Evolutionary conservation across 2,329 filamentous ascomycete species (phyloP), one percentile per base, ranked within the genome.

Genomic region (Exophiala alcalophila): DNA sequence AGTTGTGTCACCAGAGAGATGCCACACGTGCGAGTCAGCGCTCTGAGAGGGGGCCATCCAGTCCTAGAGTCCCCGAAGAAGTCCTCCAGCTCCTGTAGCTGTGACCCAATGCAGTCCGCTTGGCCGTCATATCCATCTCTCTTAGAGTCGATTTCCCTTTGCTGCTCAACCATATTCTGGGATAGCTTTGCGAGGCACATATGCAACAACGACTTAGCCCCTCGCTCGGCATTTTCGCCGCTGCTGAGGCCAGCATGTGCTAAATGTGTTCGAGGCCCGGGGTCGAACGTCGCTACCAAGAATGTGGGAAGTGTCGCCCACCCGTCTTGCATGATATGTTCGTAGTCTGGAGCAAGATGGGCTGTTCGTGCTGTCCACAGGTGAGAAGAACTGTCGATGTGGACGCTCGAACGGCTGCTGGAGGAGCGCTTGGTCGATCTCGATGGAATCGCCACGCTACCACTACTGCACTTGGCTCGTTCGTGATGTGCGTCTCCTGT

Each of bases 321-420:
- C n/a, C 28, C 34, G 26, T 50, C n/a, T 14, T 16, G 16, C 11
- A 38, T 21, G 19, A 47, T 44, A 10, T 15, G 12, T 12, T 33
- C 26, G 19, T 40, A 42, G 9, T 65, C 59, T 2, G 62, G 61
- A 5, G 28, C 24, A 10, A 47, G 35, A 32, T 34, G 34, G 8
- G 30, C 11, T 3, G 21, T 44, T 6, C 27, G 16, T 8, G 29
- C 5, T 1, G 39, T 35, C 38, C 37, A 46, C 6, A 25, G 8
- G 9, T 28, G 38, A 15, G 25, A 27, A 9, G 14, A 15, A 10
- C 11, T 10, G n/a, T 20, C 18, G 29, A 9, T 7, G 18, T 14
- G 8, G 27, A 3, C 32, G 18, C 11, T 36, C n/a, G n/a, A n/a
- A n/a, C n/a, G n/a, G n/a, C n/a, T 30, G 11, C 20, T 31, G 16